Evolutionary conservation across 2,329 filamentous ascomycete genomes (phyloP).

Genomic region (Fusarium armeniacum): DNA sequence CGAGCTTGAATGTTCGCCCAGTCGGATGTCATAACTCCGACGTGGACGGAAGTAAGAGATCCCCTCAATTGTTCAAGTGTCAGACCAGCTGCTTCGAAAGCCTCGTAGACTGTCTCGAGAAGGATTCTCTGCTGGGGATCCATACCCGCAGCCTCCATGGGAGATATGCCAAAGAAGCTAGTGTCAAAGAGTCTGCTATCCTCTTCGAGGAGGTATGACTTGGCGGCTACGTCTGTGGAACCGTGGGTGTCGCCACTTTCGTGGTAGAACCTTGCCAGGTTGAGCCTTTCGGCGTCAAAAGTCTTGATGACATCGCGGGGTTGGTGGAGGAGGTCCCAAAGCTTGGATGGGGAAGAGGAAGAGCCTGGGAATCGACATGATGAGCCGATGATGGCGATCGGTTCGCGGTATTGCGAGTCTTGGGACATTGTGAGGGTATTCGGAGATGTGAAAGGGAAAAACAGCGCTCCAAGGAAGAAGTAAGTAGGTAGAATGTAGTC

Average conservation of each 20-base stretch:
- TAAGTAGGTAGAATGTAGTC: neutral
- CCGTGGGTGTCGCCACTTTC: constrained; percentile 6
- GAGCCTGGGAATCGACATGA: constrained; percentile 15
- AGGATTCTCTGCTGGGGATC: constrained; percentile 17
- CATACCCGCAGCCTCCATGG: constrained; percentile 12
- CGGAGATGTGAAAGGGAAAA: too few species aligned
- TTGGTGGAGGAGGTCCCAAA: constrained; percentile 19
- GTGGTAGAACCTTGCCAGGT: constrained; percentile 18
- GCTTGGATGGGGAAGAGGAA: constrained; percentile 15
- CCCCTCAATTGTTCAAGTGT: neutral
- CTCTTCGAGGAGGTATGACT: constrained; percentile 4
- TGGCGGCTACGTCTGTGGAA: constrained; percentile 4
- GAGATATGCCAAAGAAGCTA: constrained; percentile 1
- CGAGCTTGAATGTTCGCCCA: constrained; percentile 1
- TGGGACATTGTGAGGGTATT: neutral
- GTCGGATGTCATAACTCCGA: neutral
- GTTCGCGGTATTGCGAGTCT: constrained; percentile 6
- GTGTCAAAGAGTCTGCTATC: constrained; percentile 12
- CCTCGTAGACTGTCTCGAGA: constrained; percentile 11
- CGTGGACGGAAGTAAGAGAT: neutral
- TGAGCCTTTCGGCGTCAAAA: constrained; percentile 11
- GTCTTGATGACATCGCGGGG: constrained; percentile 12
- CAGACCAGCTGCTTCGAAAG: neutral
- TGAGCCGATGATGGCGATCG: constrained; percentile 17
- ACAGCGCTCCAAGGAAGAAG: neutral